Evolutionary conservation across 495 filamentous ascomycete species (phyloP).

Genomic region (Lindgomyces ingoldianus): DNA sequence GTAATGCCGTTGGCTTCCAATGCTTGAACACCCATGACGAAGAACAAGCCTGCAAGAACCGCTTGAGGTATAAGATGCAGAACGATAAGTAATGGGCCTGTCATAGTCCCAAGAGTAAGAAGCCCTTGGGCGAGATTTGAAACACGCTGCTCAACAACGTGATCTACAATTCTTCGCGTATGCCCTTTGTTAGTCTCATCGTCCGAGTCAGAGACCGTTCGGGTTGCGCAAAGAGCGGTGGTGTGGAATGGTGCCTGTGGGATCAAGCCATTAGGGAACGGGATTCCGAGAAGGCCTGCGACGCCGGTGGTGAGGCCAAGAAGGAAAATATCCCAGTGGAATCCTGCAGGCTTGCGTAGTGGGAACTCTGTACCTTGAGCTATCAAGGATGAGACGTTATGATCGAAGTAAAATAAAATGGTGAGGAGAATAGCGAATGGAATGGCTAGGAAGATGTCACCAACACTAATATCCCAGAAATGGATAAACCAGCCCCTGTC

Average conservation of each 20-base stretch:
- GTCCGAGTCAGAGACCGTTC: slow-evolving; percentile 45
- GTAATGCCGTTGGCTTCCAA: slow-evolving; percentile 71
- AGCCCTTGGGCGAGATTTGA: slow-evolving; percentile 86
- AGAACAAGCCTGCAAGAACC: slow-evolving; percentile 88
- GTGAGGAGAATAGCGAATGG: slow-evolving; percentile 86
- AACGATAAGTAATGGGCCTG: slow-evolving; percentile 77
- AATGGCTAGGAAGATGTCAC: slow-evolving; percentile 80
- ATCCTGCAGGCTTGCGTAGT: slow-evolving; percentile 85
- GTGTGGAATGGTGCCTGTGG: slow-evolving; percentile 92
- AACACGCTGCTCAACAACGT: slow-evolving; percentile 85
- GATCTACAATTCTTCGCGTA: slow-evolving; percentile 57
- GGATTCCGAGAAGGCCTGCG: slow-evolving; percentile 81
- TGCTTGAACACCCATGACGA: slow-evolving; percentile 70
- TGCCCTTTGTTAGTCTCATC: slow-evolving; percentile 60
- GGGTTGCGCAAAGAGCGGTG: slow-evolving; percentile 57
- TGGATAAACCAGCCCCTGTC: slow-evolving; percentile 79
- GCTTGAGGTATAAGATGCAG: slow-evolving; percentile 84
- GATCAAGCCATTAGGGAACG: slow-evolving; percentile 83
- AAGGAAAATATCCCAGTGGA: slow-evolving; percentile 95
- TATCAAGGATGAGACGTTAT: slow-evolving; percentile 69
- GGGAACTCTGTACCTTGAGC: slow-evolving; percentile 93
- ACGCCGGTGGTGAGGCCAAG: slow-evolving; percentile 85
- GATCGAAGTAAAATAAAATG: slow-evolving; percentile 91
- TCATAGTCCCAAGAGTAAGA: slow-evolving; percentile 83
- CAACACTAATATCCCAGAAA: slow-evolving; percentile 81